phyloP scores from a whole-genome alignment of 139 green algal genomes.

The Helicosporidium sp. region DNA sequence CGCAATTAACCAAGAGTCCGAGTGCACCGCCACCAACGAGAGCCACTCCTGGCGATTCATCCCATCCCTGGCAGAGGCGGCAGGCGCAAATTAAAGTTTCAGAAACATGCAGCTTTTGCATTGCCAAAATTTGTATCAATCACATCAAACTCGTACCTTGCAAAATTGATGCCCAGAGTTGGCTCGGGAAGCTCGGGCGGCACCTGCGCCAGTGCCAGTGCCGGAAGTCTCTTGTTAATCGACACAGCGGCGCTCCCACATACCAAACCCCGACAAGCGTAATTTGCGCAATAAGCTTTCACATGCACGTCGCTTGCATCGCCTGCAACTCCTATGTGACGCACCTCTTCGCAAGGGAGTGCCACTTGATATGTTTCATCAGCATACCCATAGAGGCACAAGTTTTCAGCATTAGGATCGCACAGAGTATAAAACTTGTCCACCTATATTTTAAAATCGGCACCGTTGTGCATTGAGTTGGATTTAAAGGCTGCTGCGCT shows the following conservation, averaged over 20 bases:
- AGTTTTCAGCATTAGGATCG: slow-evolving; percentile 78
- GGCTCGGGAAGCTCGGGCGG: slow-evolving; percentile 92
- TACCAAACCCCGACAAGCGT: not conserved
- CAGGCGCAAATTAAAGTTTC: not conserved
- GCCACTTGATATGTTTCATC: slow-evolving; percentile 71
- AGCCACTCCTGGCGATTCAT: slow-evolving; percentile 75
- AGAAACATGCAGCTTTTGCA: too few species aligned
- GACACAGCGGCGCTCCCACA: not conserved
- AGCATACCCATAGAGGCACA: slow-evolving; percentile 82
- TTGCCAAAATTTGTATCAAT: too few species aligned
- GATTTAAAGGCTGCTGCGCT: not conserved
- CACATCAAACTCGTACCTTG: too few species aligned
- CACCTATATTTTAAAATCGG: too few species aligned
- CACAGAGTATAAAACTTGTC: slow-evolving; percentile 45
- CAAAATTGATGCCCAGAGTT: slow-evolving; percentile 91
- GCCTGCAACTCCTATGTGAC: not conserved
- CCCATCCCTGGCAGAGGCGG: slow-evolving; percentile 26
- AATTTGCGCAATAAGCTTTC: not conserved
- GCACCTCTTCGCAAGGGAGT: slow-evolving; percentile 82
- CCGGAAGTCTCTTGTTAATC: not conserved
- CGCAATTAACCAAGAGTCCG: slow-evolving; percentile 82
- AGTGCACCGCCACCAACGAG: slow-evolving; percentile 82
- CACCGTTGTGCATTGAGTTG: too few species aligned
- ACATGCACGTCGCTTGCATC: not conserved
- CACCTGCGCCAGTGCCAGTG: not conserved